Conservation (phyloP, 2,329 filamentous ascomycete genomes). For the Sphaceloma murrayae region DNA sequence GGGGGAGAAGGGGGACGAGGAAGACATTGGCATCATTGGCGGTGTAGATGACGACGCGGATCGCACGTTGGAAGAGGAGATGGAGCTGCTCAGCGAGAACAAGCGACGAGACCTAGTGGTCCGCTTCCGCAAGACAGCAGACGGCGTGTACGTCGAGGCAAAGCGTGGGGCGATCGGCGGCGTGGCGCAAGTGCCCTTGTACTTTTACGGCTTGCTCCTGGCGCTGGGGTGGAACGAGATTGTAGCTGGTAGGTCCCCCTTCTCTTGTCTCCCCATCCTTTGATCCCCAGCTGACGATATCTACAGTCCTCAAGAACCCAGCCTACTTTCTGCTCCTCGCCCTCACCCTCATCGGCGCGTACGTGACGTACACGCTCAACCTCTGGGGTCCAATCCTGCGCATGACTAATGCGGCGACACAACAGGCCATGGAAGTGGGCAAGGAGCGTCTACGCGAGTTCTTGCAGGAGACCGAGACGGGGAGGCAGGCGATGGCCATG, state of each 20-base stretch:
- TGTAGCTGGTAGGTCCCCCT: slow-evolving; percentile 61
- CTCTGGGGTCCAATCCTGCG: slow-evolving; percentile 92
- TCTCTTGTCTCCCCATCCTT: neutral
- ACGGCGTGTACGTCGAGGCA: slow-evolving; percentile 95
- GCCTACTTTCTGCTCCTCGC: slow-evolving; percentile 85
- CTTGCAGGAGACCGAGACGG: slow-evolving; percentile 75
- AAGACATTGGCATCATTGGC: slow-evolving; percentile 79
- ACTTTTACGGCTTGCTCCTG: slow-evolving; percentile 84
- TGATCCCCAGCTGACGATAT: neutral
- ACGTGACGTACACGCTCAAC: slow-evolving; percentile 87
- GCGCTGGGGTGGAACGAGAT: slow-evolving; percentile 99
- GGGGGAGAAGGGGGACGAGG: slow-evolving; percentile 72
- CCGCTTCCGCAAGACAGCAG: slow-evolving; percentile 95
- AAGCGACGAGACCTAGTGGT: slow-evolving; percentile 88
- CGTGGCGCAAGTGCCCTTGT: slow-evolving; percentile 84
- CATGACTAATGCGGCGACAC: slow-evolving; percentile 81
- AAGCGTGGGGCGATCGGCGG: slow-evolving; percentile 95
- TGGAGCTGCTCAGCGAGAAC: slow-evolving; percentile 81
- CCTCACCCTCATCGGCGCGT: slow-evolving; percentile 64
- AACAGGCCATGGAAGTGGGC: slow-evolving; percentile 80
- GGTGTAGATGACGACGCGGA: slow-evolving; percentile 84
- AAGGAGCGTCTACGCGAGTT: slow-evolving; percentile 88
- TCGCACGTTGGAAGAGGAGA: slow-evolving; percentile 91
- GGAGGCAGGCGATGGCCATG: slow-evolving; percentile 74
- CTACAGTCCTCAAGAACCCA: slow-evolving; percentile 78